Conservation (phyloP, 306 rosid species). For the Begonia fuchsioides region DNA sequence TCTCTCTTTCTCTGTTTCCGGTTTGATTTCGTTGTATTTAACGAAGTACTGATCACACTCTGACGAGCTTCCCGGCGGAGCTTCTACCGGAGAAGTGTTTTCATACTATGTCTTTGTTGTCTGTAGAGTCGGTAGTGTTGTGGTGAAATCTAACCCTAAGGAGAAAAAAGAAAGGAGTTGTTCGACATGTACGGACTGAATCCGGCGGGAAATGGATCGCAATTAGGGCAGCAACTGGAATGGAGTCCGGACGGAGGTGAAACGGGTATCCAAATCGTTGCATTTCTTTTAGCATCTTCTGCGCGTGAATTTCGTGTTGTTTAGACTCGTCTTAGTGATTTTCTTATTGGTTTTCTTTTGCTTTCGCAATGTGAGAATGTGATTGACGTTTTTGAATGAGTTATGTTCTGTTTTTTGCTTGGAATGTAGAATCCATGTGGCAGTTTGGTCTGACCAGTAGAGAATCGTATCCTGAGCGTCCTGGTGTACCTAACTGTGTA, state of each 20-base stretch:
- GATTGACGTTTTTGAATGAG: conserved; percentile 23
- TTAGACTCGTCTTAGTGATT: not conserved
- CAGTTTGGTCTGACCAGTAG: conserved; percentile 35
- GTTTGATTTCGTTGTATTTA: too few relatives aligned
- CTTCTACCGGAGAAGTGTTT: too few relatives aligned
- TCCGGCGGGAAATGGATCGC: conserved; percentile 46
- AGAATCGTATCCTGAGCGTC: conserved; percentile 73
- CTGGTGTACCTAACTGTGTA: conserved; percentile 61
- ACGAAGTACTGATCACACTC: too few relatives aligned
- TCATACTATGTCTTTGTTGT: not conserved
- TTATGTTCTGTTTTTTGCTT: conserved; percentile 5
- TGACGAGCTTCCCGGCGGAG: too few relatives aligned
- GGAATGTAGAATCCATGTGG: conserved; percentile 63
- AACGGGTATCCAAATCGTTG: conserved; percentile 36
- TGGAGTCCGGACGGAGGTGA: conserved; percentile 45
- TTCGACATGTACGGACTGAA: conserved; percentile 64
- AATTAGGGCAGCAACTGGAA: conserved; percentile 37
- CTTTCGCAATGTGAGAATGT: not conserved
- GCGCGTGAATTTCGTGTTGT: conserved; percentile 24
- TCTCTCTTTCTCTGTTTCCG: too few relatives aligned
- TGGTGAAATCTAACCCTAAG: not conserved
- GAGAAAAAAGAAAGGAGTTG: not conserved
- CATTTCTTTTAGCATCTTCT: not conserved
- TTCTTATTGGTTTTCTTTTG: not conserved
- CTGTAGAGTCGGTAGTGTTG: not conserved